Evolutionary conservation across 305 asterid genomes (phyloP).

Genomic region (Fraxinus angustifolia): DNA sequence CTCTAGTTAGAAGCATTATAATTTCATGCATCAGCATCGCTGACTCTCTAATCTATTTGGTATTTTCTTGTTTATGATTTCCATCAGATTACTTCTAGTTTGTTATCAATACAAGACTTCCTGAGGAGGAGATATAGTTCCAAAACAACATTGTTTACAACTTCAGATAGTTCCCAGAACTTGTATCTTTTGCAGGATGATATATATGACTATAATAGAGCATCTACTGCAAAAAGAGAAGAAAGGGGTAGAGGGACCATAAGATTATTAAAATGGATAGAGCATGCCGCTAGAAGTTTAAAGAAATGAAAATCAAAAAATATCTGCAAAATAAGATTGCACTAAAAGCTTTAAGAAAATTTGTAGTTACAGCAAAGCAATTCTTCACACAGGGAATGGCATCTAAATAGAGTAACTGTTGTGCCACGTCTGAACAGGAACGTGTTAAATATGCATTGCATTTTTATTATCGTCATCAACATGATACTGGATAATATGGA

Average conservation of each 20-base stretch:
- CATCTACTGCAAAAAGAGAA: not conserved
- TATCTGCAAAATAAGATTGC: not conserved
- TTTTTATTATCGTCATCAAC: not conserved
- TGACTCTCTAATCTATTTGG: not conserved
- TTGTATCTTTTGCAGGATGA: not conserved
- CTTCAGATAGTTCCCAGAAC: not conserved
- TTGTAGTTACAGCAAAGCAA: not conserved
- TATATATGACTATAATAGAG: not conserved
- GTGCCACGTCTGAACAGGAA: not conserved
- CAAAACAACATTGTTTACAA: not conserved
- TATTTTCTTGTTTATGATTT: not conserved
- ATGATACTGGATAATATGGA: not conserved
- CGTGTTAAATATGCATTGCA: not conserved
- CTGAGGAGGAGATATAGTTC: not conserved
- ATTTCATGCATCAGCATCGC: not conserved
- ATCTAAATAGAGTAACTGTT: not conserved
- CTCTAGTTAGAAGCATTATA: not conserved
- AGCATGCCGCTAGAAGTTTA: not conserved
- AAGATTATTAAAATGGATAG: not conserved
- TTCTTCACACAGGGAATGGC: not conserved
- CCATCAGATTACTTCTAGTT: not conserved
- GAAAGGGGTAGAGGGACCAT: not conserved
- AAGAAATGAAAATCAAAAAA: not conserved
- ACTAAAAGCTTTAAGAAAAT: not conserved
- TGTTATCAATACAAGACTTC: not conserved